Conservation (phyloP, 2,329 filamentous ascomycete species). For the Talaromyces atroroseus region DNA sequence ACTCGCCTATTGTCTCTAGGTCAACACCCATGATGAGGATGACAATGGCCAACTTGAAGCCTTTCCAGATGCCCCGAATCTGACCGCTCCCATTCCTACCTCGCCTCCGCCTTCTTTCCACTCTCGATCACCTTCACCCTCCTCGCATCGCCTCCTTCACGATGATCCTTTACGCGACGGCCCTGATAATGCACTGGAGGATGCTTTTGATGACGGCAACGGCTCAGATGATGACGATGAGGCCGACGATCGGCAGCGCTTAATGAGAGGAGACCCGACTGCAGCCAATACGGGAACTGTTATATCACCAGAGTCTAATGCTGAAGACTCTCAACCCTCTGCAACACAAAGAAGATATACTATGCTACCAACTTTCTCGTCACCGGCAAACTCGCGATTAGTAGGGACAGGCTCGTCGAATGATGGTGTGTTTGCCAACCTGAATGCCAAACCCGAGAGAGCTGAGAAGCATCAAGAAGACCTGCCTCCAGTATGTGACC, state of each 20-base stretch:
- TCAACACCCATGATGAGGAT: slow-evolving; percentile 42
- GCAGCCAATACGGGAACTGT: slow-evolving; percentile 26
- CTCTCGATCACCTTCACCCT: slow-evolving; percentile 69
- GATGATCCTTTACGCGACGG: slow-evolving; percentile 48
- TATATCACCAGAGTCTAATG: slow-evolving; percentile 24
- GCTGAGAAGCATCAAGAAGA: slow-evolving; percentile 74
- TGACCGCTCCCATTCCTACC: slow-evolving; percentile 27
- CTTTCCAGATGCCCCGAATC: slow-evolving; percentile 27
- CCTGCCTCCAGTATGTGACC: slow-evolving; percentile 73
- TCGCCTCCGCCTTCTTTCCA: slow-evolving; percentile 71
- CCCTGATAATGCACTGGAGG: slow-evolving; percentile 77
- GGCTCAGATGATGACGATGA: slow-evolving; percentile 65
- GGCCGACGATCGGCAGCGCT: slow-evolving; percentile 73
- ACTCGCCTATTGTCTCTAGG: slow-evolving; percentile 23
- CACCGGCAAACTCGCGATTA: slow-evolving; percentile 31
- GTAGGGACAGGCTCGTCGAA: slow-evolving; percentile 66
- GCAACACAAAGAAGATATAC: slow-evolving; percentile 46
- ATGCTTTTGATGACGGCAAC: slow-evolving; percentile 82
- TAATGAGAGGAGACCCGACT: slow-evolving; percentile 64
- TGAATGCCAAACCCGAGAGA: slow-evolving; percentile 82
- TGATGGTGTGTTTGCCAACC: slow-evolving; percentile 93
- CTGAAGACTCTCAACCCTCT: slow-evolving; percentile 17
- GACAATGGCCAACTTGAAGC: slow-evolving; percentile 24
- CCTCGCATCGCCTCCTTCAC: slow-evolving; percentile 49
- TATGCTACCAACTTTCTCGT: slow-evolving; percentile 49